Evolutionary conservation across 371 early-diverging fungal species (phyloP).

Genomic region (Globomyces sp.): DNA sequence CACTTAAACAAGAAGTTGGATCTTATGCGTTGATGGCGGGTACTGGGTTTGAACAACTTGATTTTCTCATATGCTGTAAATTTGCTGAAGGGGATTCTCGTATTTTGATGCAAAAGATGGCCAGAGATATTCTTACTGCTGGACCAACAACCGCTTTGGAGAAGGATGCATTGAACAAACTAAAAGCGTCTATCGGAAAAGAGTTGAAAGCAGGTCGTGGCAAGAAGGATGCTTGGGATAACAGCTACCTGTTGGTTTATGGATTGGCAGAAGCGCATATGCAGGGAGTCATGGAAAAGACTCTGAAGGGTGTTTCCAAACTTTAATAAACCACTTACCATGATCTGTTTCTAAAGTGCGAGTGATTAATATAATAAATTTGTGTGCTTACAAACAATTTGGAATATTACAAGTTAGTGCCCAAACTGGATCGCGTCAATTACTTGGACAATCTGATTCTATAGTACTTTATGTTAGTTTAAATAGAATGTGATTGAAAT

Average conservation of each 20-base stretch:
- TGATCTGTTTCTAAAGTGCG: too few species aligned
- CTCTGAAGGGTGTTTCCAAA: background rate
- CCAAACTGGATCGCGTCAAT: too few species aligned
- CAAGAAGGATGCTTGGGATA: slow-evolving; percentile 7
- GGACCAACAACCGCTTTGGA: background rate
- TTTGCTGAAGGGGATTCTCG: slow-evolving; percentile 4
- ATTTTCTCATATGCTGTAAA: background rate
- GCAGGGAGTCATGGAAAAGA: background rate
- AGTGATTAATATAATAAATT: too few species aligned
- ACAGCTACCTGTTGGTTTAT: slow-evolving; percentile 1
- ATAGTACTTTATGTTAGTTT: too few species aligned
- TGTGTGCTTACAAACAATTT: too few species aligned
- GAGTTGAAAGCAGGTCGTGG: background rate
- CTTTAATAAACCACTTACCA: background rate
- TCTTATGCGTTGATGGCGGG: slow-evolving; percentile 7
- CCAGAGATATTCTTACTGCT: background rate
- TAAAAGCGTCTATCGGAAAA: background rate
- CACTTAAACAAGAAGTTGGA: slow-evolving; percentile 1
- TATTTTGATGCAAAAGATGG: slow-evolving; percentile 7
- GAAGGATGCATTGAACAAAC: background rate
- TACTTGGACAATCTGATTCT: too few species aligned
- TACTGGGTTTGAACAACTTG: slow-evolving; percentile 1
- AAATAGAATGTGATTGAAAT: too few species aligned
- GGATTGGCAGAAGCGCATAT: background rate
- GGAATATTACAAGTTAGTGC: too few species aligned